Base-by-base conservation (phyloP, 2,329 filamentous ascomycete species). In the Macrophomina pseudophaseolina region DNA sequence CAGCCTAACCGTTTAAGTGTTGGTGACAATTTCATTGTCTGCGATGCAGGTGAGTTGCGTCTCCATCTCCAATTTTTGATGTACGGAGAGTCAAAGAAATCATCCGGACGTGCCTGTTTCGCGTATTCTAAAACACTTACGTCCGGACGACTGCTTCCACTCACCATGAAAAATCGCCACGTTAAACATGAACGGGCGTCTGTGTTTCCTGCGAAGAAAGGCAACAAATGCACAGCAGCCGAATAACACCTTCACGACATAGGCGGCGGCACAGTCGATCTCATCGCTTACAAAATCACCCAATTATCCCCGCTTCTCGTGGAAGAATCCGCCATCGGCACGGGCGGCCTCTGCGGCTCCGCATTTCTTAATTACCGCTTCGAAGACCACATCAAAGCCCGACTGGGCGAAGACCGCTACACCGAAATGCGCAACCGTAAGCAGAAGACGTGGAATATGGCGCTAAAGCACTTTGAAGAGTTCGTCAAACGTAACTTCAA, bases 401-500 rank as follows among this genome's bases (percentile, higher is more conserved):
- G 91, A 1, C 85, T 94, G 9, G 91, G 91, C 1, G 82, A 85
- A 44, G 85, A 85, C 40, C 82, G 85, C 3, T 93, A 93, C 73
- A 87, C 90, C 35, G 87, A 89, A 78, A 93, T 94, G 89, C 91
- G 91, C 74, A 77, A 86, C 63, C 91, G 91, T 79, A 93, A 93
- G 77, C 86, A 86, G 3, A 93, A 91, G 78, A 92, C 89, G 0
- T 94, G 91, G 90, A 91, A 80, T 65, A 83, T 83, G 80, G 91
- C 89, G 1, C 81, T 94, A 60, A 86, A 88, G 65, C 93, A 93
- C 74, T 94, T 93, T 76, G 91, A 94, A 72, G 91, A 94, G 74
- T 93, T 92, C 74, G 91, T 94, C 14, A 94, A 94, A 79, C 86
- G 91, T 14, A 93, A 93, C 73, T 94, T 94, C 74, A 90, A 91